Evolutionary conservation across 2,329 filamentous ascomycete genomes (phyloP), one percentile per base, ranked within the genome.

Genomic region (Cladosporium sp.): DNA sequence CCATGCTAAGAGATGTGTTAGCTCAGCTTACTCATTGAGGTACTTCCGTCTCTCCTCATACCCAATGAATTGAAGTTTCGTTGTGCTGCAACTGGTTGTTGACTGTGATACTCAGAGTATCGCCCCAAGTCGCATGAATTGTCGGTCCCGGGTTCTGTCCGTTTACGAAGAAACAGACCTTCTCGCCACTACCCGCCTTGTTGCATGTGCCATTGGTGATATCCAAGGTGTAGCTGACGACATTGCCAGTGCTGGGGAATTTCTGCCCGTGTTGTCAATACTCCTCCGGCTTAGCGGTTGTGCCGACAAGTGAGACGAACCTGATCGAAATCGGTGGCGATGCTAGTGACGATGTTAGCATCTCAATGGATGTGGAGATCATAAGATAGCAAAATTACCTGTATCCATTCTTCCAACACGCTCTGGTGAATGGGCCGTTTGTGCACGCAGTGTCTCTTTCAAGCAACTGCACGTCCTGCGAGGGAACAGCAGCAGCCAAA

Each of bases 71-170:
- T 6, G 56, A 58, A 17, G 82, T 85, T 28, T 83, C 82, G 60
- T 87, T 86, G 60, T 75, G 66, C 8, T 71, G 70, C 68, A 77
- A 40, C 36, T 73, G 63, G 66, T 85, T 87, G 37, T 73, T 80
- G 17, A 86, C 77, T 52, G 80, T 80, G 12, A 84, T 70, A n/a
- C 71, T 67, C 4, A 85, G 72, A 36, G 59, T 72, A 55, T 77
- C 72, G 28, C 71, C 76, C 76, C 77, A 59, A 65, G 72, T 66
- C 62, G 72, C 85, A 60, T 80, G 78, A 54, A 90, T 83, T 13
- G 78, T 75, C 2, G 87, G 87, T 0, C 85, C 88, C 83, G 62
- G 83, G 84, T 76, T 13, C 37, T 83, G 79, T 4, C 82, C 83
- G 65, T 88, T 87, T 66, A 88, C 75, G 22, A 89, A 76, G 59